phyloP scores from a whole-genome alignment of 2,329 filamentous ascomycete species.

The Neonectria hederae region DNA sequence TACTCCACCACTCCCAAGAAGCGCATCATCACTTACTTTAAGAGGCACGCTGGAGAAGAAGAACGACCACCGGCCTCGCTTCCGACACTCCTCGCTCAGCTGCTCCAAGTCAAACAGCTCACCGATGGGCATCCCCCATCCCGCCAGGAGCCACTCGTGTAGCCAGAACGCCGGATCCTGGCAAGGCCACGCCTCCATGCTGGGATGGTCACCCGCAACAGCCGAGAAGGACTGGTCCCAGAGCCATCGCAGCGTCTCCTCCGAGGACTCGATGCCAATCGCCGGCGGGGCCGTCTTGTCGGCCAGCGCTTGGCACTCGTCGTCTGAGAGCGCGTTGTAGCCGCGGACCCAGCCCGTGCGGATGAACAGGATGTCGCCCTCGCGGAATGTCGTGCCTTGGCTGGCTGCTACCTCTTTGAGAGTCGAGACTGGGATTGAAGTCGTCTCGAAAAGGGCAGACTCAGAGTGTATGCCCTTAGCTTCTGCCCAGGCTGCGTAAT shows the following conservation, averaged over 20 bases:
- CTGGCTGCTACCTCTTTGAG: slow-evolving; percentile 50
- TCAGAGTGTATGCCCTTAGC: slow-evolving; percentile 44
- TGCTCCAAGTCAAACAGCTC: slow-evolving; percentile 49
- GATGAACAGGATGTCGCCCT: slow-evolving; percentile 64
- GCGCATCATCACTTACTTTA: slow-evolving; percentile 41
- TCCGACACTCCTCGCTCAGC: slow-evolving; percentile 60
- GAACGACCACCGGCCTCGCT: slow-evolving; percentile 58
- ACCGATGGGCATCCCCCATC: slow-evolving; percentile 57
- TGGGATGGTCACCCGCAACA: slow-evolving; percentile 64
- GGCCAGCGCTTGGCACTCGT: slow-evolving; percentile 51
- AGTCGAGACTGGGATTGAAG: slow-evolving; percentile 44
- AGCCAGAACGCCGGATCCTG: slow-evolving; percentile 43
- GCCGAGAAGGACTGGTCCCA: slow-evolving; percentile 67
- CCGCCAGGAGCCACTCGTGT: slow-evolving; percentile 59
- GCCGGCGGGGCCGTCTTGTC: slow-evolving; percentile 43
- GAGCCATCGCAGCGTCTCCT: slow-evolving; percentile 63
- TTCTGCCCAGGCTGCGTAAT: slow-evolving; percentile 58
- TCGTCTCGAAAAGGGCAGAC: slow-evolving; percentile 54
- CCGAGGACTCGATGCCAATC: slow-evolving; percentile 59
- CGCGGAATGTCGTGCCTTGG: slow-evolving; percentile 54
- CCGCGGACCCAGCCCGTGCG: slow-evolving; percentile 61
- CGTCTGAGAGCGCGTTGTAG: slow-evolving; percentile 49
- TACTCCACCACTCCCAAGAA: not conserved
- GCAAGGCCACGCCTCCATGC: slow-evolving; percentile 59
- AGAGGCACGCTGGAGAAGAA: slow-evolving; percentile 60